Conservation (phyloP, 148 eudicot genomes). For the Nepenthes gracilis region DNA sequence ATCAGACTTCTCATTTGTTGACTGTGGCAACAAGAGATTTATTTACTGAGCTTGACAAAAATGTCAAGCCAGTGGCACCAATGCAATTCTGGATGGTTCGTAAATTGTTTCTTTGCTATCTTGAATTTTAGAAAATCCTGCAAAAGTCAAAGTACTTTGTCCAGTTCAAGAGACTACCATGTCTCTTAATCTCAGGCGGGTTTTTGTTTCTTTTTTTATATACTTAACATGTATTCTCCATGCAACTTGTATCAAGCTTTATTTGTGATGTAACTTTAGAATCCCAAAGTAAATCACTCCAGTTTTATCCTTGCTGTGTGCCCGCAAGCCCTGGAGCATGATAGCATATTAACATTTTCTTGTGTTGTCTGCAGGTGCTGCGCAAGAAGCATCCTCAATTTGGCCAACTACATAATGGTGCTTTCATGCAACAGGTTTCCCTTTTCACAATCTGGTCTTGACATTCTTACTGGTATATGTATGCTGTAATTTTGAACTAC, state of each 20-base stretch:
- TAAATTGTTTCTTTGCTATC: constrained; percentile 6
- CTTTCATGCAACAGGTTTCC: constrained; percentile 93
- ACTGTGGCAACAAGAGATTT: constrained; percentile 87
- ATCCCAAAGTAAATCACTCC: background rate
- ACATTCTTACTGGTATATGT: constrained; percentile 4
- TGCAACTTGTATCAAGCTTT: background rate
- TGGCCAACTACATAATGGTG: constrained; percentile 88
- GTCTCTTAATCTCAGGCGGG: background rate
- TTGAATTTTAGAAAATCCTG: no score
- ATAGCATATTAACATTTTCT: background rate
- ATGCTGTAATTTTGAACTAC: background rate
- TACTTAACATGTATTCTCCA: no score
- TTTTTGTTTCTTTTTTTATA: background rate
- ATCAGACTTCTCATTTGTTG: constrained; percentile 81
- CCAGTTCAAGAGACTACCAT: no score
- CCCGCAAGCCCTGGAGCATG: background rate
- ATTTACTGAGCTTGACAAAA: constrained; percentile 84
- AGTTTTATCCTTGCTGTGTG: no score
- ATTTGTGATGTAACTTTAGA: background rate
- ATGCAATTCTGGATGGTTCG: constrained; percentile 91
- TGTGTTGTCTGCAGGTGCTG: constrained; percentile 39
- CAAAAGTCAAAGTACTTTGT: no score
- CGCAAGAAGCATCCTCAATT: constrained; percentile 96
- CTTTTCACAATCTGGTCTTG: background rate
- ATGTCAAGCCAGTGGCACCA: constrained; percentile 87